Percentiles rank a stretch among this genome's conserved stretches.
Conservation (phyloP, 2,329 filamentous ascomycete species). For the Fusarium bactridioides region DNA sequence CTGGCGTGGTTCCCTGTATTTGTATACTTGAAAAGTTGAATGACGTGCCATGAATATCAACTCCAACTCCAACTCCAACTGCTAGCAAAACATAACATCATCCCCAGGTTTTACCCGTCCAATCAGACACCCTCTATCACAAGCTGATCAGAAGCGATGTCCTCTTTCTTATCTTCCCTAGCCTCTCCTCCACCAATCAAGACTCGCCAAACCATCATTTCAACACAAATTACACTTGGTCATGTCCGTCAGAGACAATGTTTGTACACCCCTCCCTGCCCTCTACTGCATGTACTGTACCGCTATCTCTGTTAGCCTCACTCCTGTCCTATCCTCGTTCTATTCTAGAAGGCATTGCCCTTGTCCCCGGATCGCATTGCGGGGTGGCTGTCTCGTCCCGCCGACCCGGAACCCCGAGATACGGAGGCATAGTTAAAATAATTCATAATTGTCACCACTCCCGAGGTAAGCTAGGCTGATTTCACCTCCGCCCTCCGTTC, state of each 20-base stretch:
- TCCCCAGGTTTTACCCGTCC: constrained; percentile 31
- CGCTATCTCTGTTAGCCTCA: constrained; percentile 30
- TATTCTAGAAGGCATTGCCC: constrained; percentile 37
- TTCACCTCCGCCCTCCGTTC: constrained; percentile 6
- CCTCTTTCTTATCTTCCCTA: constrained; percentile 35
- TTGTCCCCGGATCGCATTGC: constrained; percentile 26
- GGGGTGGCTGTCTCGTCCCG: constrained; percentile 32
- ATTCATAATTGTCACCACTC: constrained; percentile 42
- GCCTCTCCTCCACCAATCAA: constrained; percentile 30
- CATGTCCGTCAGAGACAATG: constrained; percentile 16
- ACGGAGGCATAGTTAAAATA: constrained; percentile 32
- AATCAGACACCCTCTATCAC: constrained; percentile 18
- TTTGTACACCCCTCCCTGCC: constrained; percentile 10
- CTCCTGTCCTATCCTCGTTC: constrained; percentile 10
- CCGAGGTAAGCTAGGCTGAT: constrained; percentile 21
- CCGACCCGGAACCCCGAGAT: constrained; percentile 40
- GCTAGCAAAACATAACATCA: constrained; percentile 6
- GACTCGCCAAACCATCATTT: background rate
- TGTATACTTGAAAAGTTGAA: background rate
- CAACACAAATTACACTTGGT: constrained; percentile 39
- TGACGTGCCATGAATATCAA: constrained; percentile 5
- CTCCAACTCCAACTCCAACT: constrained; percentile 3
- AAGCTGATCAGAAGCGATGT: constrained; percentile 25
- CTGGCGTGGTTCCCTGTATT: background rate
- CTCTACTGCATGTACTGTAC: background rate